phyloP scores from a whole-genome alignment of 768 basidiomycete species.

The Tricholoma matsutake region DNA sequence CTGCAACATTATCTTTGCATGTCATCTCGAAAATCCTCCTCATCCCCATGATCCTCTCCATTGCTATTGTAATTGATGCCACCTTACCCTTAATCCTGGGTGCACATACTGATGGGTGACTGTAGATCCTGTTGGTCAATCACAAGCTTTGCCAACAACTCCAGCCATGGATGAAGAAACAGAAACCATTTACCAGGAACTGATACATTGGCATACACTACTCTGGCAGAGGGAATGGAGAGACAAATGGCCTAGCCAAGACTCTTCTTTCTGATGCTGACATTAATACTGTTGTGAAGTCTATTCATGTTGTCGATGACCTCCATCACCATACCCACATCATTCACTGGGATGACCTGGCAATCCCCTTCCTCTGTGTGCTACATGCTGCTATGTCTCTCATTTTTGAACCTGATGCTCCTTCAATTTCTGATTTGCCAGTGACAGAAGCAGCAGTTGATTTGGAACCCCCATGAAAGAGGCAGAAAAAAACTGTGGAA shows the following conservation, averaged over 20 bases:
- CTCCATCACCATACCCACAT: background rate
- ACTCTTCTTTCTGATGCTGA: background rate
- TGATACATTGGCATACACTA: background rate
- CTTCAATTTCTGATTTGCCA: background rate
- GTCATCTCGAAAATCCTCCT: no score
- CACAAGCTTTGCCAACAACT: no score
- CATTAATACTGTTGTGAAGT: background rate
- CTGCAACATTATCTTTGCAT: no score
- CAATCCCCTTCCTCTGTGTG: background rate
- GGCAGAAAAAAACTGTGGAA: background rate
- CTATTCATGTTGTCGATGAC: constrained; percentile 1
- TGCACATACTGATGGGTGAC: no score
- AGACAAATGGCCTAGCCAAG: background rate
- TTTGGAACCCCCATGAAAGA: background rate
- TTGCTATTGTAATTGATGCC: no score
- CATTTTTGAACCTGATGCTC: background rate
- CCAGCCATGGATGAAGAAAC: background rate
- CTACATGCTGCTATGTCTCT: background rate
- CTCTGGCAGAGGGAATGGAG: background rate
- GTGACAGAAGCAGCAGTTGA: background rate
- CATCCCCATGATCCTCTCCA: no score
- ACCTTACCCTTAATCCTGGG: no score
- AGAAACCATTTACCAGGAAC: background rate
- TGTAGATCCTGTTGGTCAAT: no score
- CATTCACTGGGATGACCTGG: background rate